Base-by-base conservation (phyloP, 805 yeast genomes). In the Metschnikowia drakensbergensis region DNA sequence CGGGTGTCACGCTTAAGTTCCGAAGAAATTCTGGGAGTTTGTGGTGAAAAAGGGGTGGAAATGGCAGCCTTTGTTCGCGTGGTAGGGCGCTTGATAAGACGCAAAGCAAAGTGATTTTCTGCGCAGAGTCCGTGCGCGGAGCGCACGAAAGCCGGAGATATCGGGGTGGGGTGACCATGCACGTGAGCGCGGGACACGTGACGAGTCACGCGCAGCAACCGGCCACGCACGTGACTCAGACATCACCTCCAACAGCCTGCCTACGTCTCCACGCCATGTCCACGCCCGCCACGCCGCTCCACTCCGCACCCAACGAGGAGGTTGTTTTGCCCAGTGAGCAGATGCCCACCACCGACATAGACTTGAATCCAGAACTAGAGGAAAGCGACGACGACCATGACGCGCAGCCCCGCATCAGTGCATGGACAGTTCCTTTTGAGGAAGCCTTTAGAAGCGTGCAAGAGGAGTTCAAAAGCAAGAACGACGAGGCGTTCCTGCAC, bases 321-420 rank as follows among this genome's bases (percentile, higher is more conserved):
- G 62, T 68, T 3, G 48, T 50, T 23, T 42, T 69, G 13, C 74
- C 74, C 0, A 49, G 47, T 13, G 68, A 59, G 3, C 45, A 52
- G 26, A 50, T 67, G 35, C 60, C 57, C 7, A 40, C 47, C 5
- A 17, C 32, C 3, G 64, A 63, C 42, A 53, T 72, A 35, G 75
- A 71, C 42, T 59, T 72, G 50, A 72, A 72, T 51, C 76, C 76
- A 1, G 75, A 66, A 8, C 54, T 71, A 45, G 66, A 37, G 3
- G 28, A 67, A 39, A 32, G 37, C n/a, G 69, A 64, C 32, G 64
- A 57, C 2, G 59, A 56, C 5, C 61, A 53, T 28, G 59, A 43
- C 17, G 52, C 47, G n/a, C 39, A 37, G 42, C n/a, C 29, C 4
- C 29, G 37, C n/a, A 31, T 51, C 30, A 26, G 32, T 9, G 51